phyloP scores from a whole-genome alignment of 2,329 filamentous ascomycete genomes.

The Aspergillus sp. region DNA sequence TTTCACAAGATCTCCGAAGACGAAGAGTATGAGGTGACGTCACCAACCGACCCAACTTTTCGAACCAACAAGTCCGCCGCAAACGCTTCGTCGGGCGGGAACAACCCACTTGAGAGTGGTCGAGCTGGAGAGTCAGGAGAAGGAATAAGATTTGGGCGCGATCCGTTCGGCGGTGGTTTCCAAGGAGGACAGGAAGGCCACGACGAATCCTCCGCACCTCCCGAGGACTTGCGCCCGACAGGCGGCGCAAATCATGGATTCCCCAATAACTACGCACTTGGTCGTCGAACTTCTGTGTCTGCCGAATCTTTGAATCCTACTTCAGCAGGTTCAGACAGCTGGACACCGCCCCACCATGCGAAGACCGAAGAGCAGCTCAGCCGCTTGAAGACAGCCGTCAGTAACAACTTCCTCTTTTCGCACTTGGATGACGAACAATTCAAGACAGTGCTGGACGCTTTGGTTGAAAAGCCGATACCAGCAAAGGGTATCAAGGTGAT shows the following conservation, averaged over 20 bases:
- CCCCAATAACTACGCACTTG: constrained; percentile 91
- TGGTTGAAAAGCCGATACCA: constrained; percentile 94
- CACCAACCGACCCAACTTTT: constrained; percentile 70
- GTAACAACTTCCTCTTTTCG: constrained; percentile 90
- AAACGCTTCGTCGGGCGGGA: constrained; percentile 33
- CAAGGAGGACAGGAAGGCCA: constrained; percentile 28
- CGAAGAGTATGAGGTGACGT: constrained; percentile 79
- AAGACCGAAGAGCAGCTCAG: constrained; percentile 82
- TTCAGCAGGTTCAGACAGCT: constrained; percentile 81
- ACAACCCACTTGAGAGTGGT: constrained; percentile 49
- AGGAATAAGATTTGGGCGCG: constrained; percentile 38
- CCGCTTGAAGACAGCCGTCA: constrained; percentile 79
- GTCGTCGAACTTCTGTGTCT: constrained; percentile 91
- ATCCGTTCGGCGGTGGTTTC: constrained; percentile 36
- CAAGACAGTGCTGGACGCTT: constrained; percentile 80
- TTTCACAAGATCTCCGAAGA: constrained; percentile 76
- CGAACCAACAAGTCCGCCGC: constrained; percentile 45
- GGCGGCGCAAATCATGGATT: constrained; percentile 48
- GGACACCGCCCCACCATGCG: constrained; percentile 81
- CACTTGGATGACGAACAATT: constrained; percentile 94
- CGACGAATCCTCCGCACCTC: constrained; percentile 27
- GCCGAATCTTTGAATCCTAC: constrained; percentile 94
- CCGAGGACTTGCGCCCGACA: constrained; percentile 32
- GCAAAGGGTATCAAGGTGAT: constrained; percentile 92
- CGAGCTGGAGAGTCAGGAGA: constrained; percentile 29